Evolutionary conservation across 345 rosid genomes (phyloP).

Genomic region (Pistacia atlantica): DNA sequence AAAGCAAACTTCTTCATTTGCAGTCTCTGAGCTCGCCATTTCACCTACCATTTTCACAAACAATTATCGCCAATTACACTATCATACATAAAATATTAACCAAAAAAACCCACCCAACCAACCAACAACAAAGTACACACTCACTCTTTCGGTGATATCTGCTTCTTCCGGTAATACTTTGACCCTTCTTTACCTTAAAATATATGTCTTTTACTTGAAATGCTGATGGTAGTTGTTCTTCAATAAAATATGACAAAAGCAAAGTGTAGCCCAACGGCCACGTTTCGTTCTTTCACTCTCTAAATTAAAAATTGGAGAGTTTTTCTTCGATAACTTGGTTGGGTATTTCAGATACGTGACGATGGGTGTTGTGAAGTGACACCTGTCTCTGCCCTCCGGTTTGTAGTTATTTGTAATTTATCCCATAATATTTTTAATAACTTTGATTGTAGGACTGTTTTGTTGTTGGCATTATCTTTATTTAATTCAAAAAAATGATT

Average conservation of each 20-base stretch:
- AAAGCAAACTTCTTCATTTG: constrained; percentile 7
- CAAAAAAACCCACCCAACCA: neutral
- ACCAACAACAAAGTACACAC: neutral
- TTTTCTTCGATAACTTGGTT: neutral
- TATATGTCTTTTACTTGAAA: too few species aligned
- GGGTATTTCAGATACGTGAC: neutral
- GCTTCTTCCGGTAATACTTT: neutral
- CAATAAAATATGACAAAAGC: constrained; percentile 11
- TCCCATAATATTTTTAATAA: too few species aligned
- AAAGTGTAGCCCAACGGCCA: neutral
- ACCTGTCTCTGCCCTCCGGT: neutral
- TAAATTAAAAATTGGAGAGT: neutral
- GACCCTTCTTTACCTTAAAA: too few species aligned
- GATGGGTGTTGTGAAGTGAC: neutral
- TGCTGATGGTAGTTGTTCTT: neutral
- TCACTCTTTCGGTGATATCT: neutral
- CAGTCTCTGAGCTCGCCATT: constrained; percentile 27
- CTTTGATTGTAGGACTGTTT: too few species aligned
- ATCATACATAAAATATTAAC: neutral
- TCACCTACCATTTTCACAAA: constrained; percentile 23
- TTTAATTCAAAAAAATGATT: too few species aligned
- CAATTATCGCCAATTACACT: constrained; percentile 3
- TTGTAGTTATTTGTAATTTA: too few species aligned
- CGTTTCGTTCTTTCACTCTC: neutral
- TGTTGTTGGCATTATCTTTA: too few species aligned